phyloP scores from a whole-genome alignment of 2,329 filamentous ascomycete species.

The Trichoderma polysporum region DNA sequence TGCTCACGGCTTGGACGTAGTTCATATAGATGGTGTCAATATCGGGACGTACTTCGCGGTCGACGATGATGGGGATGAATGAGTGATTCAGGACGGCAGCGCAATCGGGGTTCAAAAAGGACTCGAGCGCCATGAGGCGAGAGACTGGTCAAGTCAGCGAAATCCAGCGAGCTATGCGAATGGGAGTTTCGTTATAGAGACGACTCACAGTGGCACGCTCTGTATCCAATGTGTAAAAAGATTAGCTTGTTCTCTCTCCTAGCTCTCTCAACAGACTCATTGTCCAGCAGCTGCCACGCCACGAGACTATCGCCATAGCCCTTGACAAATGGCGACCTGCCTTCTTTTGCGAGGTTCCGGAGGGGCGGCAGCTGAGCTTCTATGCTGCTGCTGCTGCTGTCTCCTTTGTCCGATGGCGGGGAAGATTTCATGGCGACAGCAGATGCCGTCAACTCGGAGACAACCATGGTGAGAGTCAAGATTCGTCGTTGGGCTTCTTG shows the following conservation, averaged over 20 bases:
- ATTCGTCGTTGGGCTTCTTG: background rate
- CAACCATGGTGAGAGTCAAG: constrained; percentile 32
- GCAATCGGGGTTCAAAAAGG: constrained; percentile 79
- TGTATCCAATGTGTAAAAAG: constrained; percentile 93
- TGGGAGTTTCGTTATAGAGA: background rate
- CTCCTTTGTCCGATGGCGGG: constrained; percentile 27
- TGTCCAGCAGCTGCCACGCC: constrained; percentile 85
- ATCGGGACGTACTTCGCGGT: constrained; percentile 90
- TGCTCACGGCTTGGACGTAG: constrained; percentile 91
- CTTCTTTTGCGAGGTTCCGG: constrained; percentile 38
- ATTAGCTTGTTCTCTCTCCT: constrained; percentile 81
- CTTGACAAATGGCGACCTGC: constrained; percentile 59
- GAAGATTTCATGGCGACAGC: constrained; percentile 35
- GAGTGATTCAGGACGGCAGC: constrained; percentile 78
- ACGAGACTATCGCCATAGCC: constrained; percentile 79
- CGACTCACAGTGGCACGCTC: constrained; percentile 85
- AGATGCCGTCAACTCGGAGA: constrained; percentile 40
- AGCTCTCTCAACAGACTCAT: constrained; percentile 73
- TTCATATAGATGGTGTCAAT: constrained; percentile 98
- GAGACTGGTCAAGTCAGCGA: constrained; percentile 55
- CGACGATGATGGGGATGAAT: constrained; percentile 90
- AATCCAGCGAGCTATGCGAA: background rate
- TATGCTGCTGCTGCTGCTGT: constrained; percentile 19
- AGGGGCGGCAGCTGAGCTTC: constrained; percentile 28
- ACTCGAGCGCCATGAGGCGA: constrained; percentile 90